phyloP scores from a whole-genome alignment of 352 stramenopile species.

The Pythium guiyangense region DNA sequence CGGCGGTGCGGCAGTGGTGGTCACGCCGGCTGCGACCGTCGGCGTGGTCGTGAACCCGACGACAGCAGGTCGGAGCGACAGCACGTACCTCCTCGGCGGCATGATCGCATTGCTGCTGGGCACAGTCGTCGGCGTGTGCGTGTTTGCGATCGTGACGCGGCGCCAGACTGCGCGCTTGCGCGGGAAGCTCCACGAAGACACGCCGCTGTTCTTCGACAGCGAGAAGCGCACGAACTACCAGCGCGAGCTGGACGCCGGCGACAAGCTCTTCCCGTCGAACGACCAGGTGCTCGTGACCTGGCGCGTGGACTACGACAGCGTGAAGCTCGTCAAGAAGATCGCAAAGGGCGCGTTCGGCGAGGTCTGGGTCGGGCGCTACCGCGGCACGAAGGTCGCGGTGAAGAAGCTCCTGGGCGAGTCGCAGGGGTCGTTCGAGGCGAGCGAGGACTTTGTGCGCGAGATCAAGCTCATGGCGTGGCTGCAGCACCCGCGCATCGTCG shows the following conservation, averaged over 20 bases:
- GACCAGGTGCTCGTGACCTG: conserved; percentile 68
- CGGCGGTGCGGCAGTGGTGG: neutral
- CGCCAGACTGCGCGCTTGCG: conserved; percentile 31
- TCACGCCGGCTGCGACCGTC: conserved; percentile 18
- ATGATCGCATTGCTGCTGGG: conserved; percentile 35
- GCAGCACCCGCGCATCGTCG: conserved; percentile 58
- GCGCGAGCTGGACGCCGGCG: conserved; percentile 47
- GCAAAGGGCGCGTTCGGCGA: conserved; percentile 66
- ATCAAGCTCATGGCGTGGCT: conserved; percentile 74
- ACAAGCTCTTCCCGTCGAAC: conserved; percentile 67
- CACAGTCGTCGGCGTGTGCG: conserved; percentile 23
- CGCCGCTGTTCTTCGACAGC: conserved; percentile 68
- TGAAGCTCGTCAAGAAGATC: conserved; percentile 62
- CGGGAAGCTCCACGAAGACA: conserved; percentile 64
- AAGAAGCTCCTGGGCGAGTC: conserved; percentile 48
- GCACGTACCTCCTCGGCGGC: conserved; percentile 44
- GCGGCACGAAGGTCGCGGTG: conserved; percentile 46
- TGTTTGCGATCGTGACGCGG: conserved; percentile 38
- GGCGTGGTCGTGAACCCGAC: conserved; percentile 27
- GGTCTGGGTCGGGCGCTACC: conserved; percentile 69
- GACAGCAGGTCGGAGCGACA: conserved; percentile 21
- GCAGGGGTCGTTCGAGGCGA: conserved; percentile 37
- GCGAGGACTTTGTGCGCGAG: conserved; percentile 60
- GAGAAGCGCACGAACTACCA: conserved; percentile 52
- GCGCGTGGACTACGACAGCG: conserved; percentile 61